Evolutionary conservation across 495 filamentous ascomycete genomes (phyloP), one percentile per base, ranked within the genome.

Genomic region (Penicillium cinerascens): DNA sequence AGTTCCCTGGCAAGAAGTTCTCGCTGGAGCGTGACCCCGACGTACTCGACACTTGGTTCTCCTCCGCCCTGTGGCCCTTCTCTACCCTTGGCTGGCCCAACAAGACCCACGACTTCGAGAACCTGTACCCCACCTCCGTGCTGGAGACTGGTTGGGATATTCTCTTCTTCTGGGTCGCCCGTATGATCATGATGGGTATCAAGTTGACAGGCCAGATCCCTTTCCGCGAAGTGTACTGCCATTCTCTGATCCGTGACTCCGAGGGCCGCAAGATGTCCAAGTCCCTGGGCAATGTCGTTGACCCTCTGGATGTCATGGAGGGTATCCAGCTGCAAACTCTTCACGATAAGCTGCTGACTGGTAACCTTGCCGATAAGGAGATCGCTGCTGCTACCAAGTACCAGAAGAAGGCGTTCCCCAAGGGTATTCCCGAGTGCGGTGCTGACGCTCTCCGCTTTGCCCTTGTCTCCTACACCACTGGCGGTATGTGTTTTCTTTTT

Each of bases 71-170:
- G 21, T 92, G 88, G 88, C 88, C 88, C 6, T 89, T 90, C 74
- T 83, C 82, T 21, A 90, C 85, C 27, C 76, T 91, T 29, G 88
- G 88, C n/a, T 92, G 88, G 88, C 88, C 88, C 44, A 76, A 82
- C 41, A 70, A 87, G 60, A 85, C 79, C 10, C 68, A 75, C 46
- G 86, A 89, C 62, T 66, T 86, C 43, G 75, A 83, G 69, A 83
- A 83, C 44, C 72, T 90, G 50, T 91, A 86, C 69, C 87, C 88
- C 15, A 91, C 87, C 8, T 83, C 78, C 51, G 71, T 89, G 42
- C 70, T 92, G 44, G 88, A 92, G 67, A 91, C 88, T 13, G 88
- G 88, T 17, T 91, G 87, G 88, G 86, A 92, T 70, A 92, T 92
- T 59, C 70, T 92, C 10, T 86, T 88, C 77, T 91, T 91, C 82